Evolutionary conservation across 345 rosid genomes (phyloP).

Genomic region (Trapa incisa): DNA sequence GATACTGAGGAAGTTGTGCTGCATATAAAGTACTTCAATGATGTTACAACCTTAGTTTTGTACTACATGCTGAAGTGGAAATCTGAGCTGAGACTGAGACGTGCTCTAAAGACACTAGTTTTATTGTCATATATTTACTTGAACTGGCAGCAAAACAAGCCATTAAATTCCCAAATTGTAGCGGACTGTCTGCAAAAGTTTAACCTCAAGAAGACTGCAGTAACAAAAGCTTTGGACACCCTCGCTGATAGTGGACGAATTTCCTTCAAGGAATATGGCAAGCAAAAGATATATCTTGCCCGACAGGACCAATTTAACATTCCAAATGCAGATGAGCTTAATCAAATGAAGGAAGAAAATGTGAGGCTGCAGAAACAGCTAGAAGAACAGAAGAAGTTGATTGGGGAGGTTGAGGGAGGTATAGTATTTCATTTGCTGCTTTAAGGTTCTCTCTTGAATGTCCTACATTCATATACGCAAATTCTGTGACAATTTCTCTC

Average conservation of each 20-base stretch:
- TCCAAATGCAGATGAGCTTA: constrained; percentile 71
- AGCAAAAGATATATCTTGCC: constrained; percentile 89
- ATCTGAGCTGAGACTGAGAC: background rate
- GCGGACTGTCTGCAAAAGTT: constrained; percentile 87
- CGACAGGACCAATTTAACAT: constrained; percentile 87
- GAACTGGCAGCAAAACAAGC: constrained; percentile 51
- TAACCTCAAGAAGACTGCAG: constrained; percentile 78
- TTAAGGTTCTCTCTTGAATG: background rate
- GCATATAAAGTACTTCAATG: background rate
- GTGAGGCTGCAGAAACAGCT: constrained; percentile 49
- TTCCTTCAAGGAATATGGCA: constrained; percentile 83
- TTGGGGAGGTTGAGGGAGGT: constrained; percentile 68
- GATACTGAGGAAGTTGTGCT: background rate
- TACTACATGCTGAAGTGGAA: background rate
- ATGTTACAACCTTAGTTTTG: background rate
- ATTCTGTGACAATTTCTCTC: background rate
- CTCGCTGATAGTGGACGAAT: constrained; percentile 68
- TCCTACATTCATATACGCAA: background rate
- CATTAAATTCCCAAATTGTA: constrained; percentile 70
- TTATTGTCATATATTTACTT: background rate
- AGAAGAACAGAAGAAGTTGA: constrained; percentile 45
- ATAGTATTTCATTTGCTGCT: background rate
- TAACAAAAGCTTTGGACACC: constrained; percentile 72
- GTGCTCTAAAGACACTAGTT: background rate
- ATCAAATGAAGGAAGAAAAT: constrained; percentile 69